phyloP scores from a whole-genome alignment of 805 yeast species.

The Candida quercuum region DNA sequence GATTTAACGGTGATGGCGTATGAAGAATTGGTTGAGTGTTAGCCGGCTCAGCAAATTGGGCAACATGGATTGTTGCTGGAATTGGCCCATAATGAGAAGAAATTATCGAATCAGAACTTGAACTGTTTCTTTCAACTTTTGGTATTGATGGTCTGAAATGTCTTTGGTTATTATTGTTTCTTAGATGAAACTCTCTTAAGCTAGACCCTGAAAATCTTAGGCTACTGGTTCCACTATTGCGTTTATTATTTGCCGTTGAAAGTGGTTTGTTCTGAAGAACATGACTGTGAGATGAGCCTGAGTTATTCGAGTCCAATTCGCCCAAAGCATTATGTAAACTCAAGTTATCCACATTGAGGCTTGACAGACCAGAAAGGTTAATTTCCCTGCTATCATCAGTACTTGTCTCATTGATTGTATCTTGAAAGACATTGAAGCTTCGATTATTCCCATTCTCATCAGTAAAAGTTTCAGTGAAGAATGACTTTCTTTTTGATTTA shows the following conservation, averaged over 20 bases:
- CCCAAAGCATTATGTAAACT: conserved; percentile 6
- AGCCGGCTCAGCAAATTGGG: neutral
- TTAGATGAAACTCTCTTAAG: neutral
- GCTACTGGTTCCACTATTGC: too few species aligned
- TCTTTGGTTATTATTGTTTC: conserved; percentile 4
- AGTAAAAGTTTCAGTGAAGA: conserved; percentile 20
- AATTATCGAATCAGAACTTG: conserved; percentile 7
- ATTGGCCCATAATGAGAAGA: neutral
- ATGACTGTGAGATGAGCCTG: neutral
- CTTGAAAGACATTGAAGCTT: conserved; percentile 20
- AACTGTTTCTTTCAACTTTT: neutral
- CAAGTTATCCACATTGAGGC: conserved; percentile 13
- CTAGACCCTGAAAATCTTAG: too few species aligned
- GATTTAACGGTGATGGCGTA: neutral
- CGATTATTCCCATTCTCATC: conserved; percentile 20
- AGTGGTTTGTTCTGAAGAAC: neutral
- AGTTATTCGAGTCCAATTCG: conserved; percentile 11
- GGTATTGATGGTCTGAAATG: neutral
- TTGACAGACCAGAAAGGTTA: conserved; percentile 15
- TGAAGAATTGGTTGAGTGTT: neutral
- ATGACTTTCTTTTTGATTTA: conserved; percentile 13
- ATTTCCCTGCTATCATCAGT: conserved; percentile 18
- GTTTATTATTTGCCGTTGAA: too few species aligned
- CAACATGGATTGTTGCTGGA: neutral
- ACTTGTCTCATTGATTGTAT: conserved; percentile 18